Evolutionary conservation across 2,329 filamentous ascomycete genomes (phyloP).

Genomic region (Diaporthe vaccinii): DNA sequence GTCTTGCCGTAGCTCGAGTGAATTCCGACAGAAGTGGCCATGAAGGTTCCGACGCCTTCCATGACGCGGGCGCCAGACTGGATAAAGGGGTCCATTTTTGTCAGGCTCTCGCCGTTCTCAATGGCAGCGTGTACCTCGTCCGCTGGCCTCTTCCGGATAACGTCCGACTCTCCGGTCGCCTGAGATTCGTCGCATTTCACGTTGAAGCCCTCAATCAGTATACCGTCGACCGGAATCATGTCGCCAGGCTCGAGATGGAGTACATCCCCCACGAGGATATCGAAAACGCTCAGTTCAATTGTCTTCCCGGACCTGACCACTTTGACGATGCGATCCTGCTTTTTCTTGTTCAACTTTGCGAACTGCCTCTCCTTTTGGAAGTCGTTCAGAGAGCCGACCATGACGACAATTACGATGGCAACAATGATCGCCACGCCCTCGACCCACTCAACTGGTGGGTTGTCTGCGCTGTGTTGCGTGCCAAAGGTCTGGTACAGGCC

Average conservation of each 20-base stretch:
- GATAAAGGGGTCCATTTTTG: conserved; percentile 86
- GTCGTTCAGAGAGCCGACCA: conserved; percentile 83
- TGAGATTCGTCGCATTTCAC: conserved; percentile 85
- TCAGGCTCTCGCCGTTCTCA: conserved; percentile 73
- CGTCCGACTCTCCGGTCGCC: conserved; percentile 83
- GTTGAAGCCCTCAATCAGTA: conserved; percentile 80
- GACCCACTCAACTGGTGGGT: conserved; percentile 80
- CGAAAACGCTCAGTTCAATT: conserved; percentile 77
- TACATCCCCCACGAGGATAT: conserved; percentile 78
- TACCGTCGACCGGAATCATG: conserved; percentile 79
- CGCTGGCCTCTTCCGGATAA: conserved; percentile 76
- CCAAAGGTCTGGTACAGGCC: conserved; percentile 83
- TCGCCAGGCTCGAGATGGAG: conserved; percentile 82
- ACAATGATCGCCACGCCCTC: conserved; percentile 86
- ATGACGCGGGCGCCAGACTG: conserved; percentile 86
- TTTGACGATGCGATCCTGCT: conserved; percentile 81
- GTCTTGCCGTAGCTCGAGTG: conserved; percentile 83
- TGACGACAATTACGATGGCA: conserved; percentile 82
- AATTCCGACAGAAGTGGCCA: conserved; percentile 80
- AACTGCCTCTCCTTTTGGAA: conserved; percentile 87
- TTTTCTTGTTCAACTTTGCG: conserved; percentile 83
- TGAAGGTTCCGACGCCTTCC: conserved; percentile 81
- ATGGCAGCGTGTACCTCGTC: conserved; percentile 80
- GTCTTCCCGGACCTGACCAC: conserved; percentile 79
- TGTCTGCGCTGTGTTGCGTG: conserved; percentile 60